These are phyloP conservation scores for Davidsoniella australis DNA, from an alignment of 2,329 filamentous ascomycete genomes.

Conservation along the genomic window DNA sequence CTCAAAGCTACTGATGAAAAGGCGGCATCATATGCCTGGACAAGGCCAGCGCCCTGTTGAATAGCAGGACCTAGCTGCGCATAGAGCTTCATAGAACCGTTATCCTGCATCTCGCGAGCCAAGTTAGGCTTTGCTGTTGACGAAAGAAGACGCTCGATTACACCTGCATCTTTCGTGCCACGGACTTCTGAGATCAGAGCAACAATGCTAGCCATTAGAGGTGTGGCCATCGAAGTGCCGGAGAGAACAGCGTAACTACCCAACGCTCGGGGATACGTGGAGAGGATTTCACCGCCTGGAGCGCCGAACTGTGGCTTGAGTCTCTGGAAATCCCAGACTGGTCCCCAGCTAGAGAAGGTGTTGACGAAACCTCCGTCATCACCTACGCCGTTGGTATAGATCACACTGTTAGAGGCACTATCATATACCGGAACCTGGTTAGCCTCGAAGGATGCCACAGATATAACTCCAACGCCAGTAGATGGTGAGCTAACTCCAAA, in stretches of 20 bases:
- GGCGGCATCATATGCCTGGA: conserved; percentile 25
- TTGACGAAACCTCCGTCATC: conserved; percentile 23
- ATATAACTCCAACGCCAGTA: conserved; percentile 28
- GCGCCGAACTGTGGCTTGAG: conserved; percentile 14
- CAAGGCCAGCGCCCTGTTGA: conserved; percentile 30
- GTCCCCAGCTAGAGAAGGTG: conserved; percentile 13
- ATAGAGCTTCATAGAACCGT: conserved; percentile 11
- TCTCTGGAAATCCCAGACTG: conserved; percentile 19
- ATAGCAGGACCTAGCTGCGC: conserved; percentile 26
- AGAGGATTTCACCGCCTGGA: conserved; percentile 15
- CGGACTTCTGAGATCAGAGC: conserved; percentile 22
- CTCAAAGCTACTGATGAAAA: neutral
- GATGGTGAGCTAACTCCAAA: conserved; percentile 22
- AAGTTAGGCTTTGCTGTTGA: conserved; percentile 25
- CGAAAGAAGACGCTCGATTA: conserved; percentile 26
- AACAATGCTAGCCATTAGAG: conserved; percentile 11
- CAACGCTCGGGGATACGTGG: conserved; percentile 11
- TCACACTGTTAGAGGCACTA: too few relatives aligned
- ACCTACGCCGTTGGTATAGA: too few relatives aligned
- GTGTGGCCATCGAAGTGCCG: conserved; percentile 14
- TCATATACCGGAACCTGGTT: neutral
- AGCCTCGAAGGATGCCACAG: conserved; percentile 26
- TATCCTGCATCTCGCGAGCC: conserved; percentile 20
- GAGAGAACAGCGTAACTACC: conserved; percentile 11
- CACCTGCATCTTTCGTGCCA: conserved; percentile 26